Conservation (phyloP, 345 rosid species). For the Brassica nigra region DNA sequence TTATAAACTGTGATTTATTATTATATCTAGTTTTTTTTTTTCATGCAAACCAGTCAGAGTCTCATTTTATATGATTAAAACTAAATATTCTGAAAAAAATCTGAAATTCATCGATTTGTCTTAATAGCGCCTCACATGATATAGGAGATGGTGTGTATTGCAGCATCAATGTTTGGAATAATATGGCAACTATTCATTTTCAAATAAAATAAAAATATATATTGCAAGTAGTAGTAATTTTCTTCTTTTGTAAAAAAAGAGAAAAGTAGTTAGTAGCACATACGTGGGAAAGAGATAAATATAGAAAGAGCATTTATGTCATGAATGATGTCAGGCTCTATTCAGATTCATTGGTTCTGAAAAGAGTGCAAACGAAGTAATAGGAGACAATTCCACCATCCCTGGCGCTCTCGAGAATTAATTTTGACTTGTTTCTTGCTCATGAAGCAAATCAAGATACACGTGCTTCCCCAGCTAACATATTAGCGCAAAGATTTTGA, state of each 20-base stretch:
- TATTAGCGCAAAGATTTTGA: not conserved
- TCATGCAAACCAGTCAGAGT: not conserved
- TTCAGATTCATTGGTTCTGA: slow-evolving; percentile 28
- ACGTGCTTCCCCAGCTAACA: slow-evolving; percentile 19
- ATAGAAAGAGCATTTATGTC: slow-evolving; percentile 16
- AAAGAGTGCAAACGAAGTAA: not conserved
- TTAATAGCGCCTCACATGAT: slow-evolving; percentile 1
- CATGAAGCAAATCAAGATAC: slow-evolving; percentile 18
- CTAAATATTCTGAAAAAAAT: too few species aligned
- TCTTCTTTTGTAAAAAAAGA: not conserved
- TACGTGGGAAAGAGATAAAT: slow-evolving; percentile 18
- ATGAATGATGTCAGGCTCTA: slow-evolving; percentile 30
- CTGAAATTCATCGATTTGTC: not conserved
- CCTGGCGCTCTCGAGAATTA: not conserved
- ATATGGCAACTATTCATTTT: slow-evolving; percentile 4
- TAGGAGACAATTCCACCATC: slow-evolving; percentile 18
- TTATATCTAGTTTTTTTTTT: too few species aligned
- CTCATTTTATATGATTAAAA: too few species aligned
- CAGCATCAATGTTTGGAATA: not conserved
- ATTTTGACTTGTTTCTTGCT: slow-evolving; percentile 28
- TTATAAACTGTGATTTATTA: too few species aligned
- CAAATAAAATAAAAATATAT: not conserved
- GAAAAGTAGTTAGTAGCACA: not conserved
- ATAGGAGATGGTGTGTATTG: not conserved
- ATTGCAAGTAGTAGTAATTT: slow-evolving; percentile 15